Conservation (phyloP, 2,329 filamentous ascomycete genomes). For the Phoma sp. region DNA sequence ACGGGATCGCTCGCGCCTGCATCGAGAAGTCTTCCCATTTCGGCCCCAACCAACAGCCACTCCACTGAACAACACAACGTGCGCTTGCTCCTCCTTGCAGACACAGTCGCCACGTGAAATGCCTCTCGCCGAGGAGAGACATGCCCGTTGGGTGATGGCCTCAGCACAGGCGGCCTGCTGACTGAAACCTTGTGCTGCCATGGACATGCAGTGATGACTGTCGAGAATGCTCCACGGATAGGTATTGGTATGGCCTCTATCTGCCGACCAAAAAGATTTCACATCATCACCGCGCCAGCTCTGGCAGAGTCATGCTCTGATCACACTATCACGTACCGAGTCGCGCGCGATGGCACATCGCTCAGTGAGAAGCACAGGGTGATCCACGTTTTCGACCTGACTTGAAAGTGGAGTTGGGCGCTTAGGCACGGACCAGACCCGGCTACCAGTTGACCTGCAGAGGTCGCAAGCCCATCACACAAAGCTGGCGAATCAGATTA, state of each 20-base stretch:
- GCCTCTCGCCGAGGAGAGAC: background rate
- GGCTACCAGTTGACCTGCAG: constrained; percentile 23
- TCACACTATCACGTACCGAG: constrained; percentile 37
- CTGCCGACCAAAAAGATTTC: background rate
- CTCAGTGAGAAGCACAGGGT: constrained; percentile 13
- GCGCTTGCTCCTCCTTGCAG: background rate
- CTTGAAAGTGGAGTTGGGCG: constrained; percentile 33
- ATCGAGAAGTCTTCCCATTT: constrained; percentile 2
- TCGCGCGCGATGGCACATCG: constrained; percentile 20
- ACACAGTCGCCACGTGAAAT: background rate
- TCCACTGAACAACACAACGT: background rate
- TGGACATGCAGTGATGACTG: constrained; percentile 1
- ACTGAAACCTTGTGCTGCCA: constrained; percentile 8
- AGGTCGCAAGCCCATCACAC: constrained; percentile 36
- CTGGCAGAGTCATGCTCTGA: constrained; percentile 24
- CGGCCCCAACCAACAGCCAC: constrained; percentile 5
- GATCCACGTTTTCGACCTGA: constrained; percentile 15
- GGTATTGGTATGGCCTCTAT: background rate
- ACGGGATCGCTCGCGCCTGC: constrained; percentile 15
- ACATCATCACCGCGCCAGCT: constrained; percentile 4
- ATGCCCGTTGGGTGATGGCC: background rate
- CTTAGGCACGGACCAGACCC: constrained; percentile 33
- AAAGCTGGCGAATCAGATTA: constrained; percentile 25
- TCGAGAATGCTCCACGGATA: background rate
- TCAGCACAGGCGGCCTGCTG: constrained; percentile 7